phyloP scores from a whole-genome alignment of 345 rosid genomes.

The Linum usitatissimum region DNA sequence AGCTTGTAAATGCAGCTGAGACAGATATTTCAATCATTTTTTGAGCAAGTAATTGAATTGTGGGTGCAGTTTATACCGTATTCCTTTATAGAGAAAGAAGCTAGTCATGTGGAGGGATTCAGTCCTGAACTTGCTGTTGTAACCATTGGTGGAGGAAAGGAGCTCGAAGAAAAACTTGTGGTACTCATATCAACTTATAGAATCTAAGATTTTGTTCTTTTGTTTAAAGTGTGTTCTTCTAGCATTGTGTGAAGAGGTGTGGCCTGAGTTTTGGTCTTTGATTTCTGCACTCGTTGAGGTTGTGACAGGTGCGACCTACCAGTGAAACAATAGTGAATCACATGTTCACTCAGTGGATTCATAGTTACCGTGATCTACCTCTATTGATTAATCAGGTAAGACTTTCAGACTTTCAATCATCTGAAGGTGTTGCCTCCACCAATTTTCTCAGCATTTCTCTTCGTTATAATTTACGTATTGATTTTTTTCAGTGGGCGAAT shows the following conservation, averaged over 20 bases:
- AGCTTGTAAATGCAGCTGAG: background rate
- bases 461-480: no score
- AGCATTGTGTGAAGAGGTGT: conserved; percentile 13
- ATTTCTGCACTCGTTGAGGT: conserved; percentile 64
- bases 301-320: conserved; percentile 95
- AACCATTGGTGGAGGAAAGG: conserved; percentile 85
- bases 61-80: conserved; percentile 75
- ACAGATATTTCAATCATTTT: background rate
- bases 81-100: conserved; percentile 96
- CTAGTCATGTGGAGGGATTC: conserved; percentile 90
- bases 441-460: no score
- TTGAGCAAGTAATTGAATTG: background rate
- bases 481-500: conserved; percentile 92
- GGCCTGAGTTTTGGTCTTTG: conserved; percentile 59
- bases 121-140: conserved; percentile 89
- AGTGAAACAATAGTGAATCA: conserved; percentile 95
- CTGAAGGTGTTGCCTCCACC: background rate
- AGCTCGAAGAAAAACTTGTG: conserved; percentile 96
- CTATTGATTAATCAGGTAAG: conserved; percentile 85
- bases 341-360: conserved; percentile 97
- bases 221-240: background rate
- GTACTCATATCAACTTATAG: conserved; percentile 24
- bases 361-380: conserved; percentile 91
- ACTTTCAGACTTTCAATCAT: background rate
- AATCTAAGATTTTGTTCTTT: no score